A percentile compares a stretch with the other conserved stretches of the same genome.
Evolutionary conservation across 345 rosid species (phyloP).

Genomic region (Aquilaria yunnanensis): DNA sequence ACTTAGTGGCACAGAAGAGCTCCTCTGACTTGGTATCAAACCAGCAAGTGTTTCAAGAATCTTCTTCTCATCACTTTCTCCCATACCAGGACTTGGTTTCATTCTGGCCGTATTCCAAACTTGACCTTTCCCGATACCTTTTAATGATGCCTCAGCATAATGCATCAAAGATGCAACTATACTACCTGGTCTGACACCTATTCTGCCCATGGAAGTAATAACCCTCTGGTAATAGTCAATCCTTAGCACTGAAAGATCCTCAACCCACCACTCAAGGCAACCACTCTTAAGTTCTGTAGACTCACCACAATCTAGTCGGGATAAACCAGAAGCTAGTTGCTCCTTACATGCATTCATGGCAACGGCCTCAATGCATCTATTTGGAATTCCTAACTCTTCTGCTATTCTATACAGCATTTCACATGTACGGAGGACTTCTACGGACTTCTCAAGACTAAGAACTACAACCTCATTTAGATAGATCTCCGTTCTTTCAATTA

Average conservation of each 20-base stretch:
- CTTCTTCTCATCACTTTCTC: slow-evolving; percentile 42
- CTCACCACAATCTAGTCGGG: slow-evolving; percentile 37
- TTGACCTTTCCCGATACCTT: slow-evolving; percentile 46
- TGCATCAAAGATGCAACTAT: slow-evolving; percentile 63
- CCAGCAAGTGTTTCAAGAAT: slow-evolving; percentile 60
- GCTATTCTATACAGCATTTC: slow-evolving; percentile 34
- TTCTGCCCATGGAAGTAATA: slow-evolving; percentile 48
- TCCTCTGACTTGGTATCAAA: slow-evolving; percentile 51
- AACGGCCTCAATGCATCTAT: slow-evolving; percentile 64
- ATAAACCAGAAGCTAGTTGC: slow-evolving; percentile 60
- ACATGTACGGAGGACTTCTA: slow-evolving; percentile 57
- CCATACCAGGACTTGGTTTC: slow-evolving; percentile 24
- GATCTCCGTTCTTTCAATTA: slow-evolving; percentile 48
- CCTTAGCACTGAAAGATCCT: slow-evolving; percentile 59
- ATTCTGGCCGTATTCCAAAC: slow-evolving; percentile 42
- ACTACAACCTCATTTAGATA: slow-evolving; percentile 50
- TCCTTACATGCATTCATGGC: slow-evolving; percentile 71
- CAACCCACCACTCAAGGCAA: slow-evolving; percentile 72
- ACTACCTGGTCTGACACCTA: slow-evolving; percentile 52
- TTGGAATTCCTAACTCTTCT: slow-evolving; percentile 49
- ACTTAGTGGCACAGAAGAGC: slow-evolving; percentile 40
- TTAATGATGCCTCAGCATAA: slow-evolving; percentile 64
- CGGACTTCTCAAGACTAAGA: slow-evolving; percentile 57
- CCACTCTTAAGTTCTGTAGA: slow-evolving; percentile 54
- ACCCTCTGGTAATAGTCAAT: slow-evolving; percentile 55